phyloP scores from a whole-genome alignment of 805 yeast species.

The Ogataea dorogensis region DNA sequence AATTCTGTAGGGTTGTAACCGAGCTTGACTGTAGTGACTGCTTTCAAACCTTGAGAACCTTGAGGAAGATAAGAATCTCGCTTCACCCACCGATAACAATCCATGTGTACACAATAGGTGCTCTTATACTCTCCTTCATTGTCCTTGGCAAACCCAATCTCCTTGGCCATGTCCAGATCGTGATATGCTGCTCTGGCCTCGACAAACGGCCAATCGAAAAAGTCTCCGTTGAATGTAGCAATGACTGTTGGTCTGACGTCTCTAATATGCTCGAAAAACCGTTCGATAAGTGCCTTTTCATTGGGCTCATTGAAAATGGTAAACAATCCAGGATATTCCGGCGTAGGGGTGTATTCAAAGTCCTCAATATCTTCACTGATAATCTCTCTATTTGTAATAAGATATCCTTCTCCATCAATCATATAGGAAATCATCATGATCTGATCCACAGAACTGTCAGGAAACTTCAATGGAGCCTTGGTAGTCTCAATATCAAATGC shows the following conservation, averaged over 20 bases:
- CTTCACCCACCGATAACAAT: slow-evolving; percentile 96
- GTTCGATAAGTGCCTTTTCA: slow-evolving; percentile 68
- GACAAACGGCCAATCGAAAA: slow-evolving; percentile 98
- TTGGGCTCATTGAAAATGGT: slow-evolving; percentile 86
- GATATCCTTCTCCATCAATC: slow-evolving; percentile 96
- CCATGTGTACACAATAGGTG: slow-evolving; percentile 93
- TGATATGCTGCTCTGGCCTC: slow-evolving; percentile 83
- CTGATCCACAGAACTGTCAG: slow-evolving; percentile 86
- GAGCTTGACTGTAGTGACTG: slow-evolving; percentile 91
- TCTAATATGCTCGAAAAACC: slow-evolving; percentile 87
- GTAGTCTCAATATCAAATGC: slow-evolving; percentile 99
- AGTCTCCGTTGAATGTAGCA: slow-evolving; percentile 97
- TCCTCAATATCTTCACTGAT: slow-evolving; percentile 94
- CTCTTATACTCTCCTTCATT: slow-evolving; percentile 91
- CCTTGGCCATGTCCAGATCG: slow-evolving; percentile 84
- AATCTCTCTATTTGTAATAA: slow-evolving; percentile 92
- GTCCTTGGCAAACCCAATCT: slow-evolving; percentile 91
- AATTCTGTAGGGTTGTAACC: slow-evolving; percentile 96
- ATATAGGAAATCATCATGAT: slow-evolving; percentile 99
- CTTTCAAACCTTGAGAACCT: slow-evolving; percentile 97
- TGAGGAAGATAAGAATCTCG: slow-evolving; percentile 97
- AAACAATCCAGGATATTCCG: slow-evolving; percentile 90
- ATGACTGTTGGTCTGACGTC: slow-evolving; percentile 94
- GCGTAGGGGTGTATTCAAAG: slow-evolving; percentile 95
- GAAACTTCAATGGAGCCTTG: slow-evolving; percentile 93